Evolutionary conservation across 2,329 filamentous ascomycete genomes (phyloP).

Genomic region (Hypoxylon sp.): DNA sequence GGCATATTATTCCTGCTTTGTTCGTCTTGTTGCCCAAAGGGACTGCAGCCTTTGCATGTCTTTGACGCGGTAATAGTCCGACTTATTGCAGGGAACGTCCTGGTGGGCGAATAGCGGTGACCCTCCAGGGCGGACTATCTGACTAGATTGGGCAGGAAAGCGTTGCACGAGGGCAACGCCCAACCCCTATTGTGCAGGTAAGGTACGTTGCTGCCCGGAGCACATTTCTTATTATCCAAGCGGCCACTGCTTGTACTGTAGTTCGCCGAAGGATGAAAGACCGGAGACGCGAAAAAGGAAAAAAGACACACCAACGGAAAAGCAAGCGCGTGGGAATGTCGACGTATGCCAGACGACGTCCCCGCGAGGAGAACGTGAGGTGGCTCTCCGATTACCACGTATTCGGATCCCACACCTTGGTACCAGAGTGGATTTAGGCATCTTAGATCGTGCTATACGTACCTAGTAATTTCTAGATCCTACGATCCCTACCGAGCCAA

Average conservation of each 20-base stretch:
- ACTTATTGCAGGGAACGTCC: slow-evolving; percentile 42
- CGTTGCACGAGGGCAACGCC: slow-evolving; percentile 38
- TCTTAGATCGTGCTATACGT: slow-evolving; percentile 1
- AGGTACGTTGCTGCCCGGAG: slow-evolving; percentile 38
- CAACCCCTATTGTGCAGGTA: slow-evolving; percentile 36
- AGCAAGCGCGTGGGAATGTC: slow-evolving; percentile 20
- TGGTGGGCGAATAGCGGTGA: slow-evolving; percentile 43
- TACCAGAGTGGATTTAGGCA: slow-evolving; percentile 10
- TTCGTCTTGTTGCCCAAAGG: slow-evolving; percentile 37
- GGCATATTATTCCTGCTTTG: slow-evolving; percentile 24
- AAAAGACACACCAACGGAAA: slow-evolving; percentile 21
- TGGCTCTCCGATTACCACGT: slow-evolving; percentile 33
- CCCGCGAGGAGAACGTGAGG: slow-evolving; percentile 13
- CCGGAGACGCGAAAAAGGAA: slow-evolving; percentile 15
- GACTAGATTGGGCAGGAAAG: slow-evolving; percentile 45
- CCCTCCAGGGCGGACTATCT: slow-evolving; percentile 38
- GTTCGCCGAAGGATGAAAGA: slow-evolving; percentile 21
- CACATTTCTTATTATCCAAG: slow-evolving; percentile 28
- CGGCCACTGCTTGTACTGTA: slow-evolving; percentile 19
- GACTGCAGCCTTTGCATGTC: slow-evolving; percentile 16
- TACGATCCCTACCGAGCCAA: slow-evolving; percentile 1
- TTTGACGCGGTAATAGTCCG: slow-evolving; percentile 37
- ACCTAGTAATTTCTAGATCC: slow-evolving; percentile 13
- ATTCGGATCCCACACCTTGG: slow-evolving; percentile 29
- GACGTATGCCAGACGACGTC: slow-evolving; percentile 28